Evolutionary conservation across 108 stramenopile species (phyloP).

Genomic region (Chaetoceros muelleri): DNA sequence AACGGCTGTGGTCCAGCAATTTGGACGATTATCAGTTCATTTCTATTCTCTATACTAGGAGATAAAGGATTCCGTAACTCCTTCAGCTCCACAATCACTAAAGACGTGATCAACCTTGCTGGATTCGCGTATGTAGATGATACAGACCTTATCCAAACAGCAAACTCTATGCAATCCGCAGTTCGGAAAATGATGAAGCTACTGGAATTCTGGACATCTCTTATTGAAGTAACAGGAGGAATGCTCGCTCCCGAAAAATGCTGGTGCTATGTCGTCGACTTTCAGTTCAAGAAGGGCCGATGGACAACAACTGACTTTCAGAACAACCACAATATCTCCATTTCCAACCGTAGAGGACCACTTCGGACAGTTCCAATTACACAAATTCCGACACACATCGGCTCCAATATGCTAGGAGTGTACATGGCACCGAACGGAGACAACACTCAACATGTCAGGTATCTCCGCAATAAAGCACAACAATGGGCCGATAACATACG

Average conservation of each 20-base stretch:
- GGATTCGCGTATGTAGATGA: conserved; percentile 22
- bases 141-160: conserved; percentile 7
- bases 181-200: not conserved
- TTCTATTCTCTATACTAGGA: conserved; percentile 9
- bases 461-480: no score
- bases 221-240: not conserved
- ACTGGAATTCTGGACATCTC: not conserved
- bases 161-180: not conserved
- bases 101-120: not conserved
- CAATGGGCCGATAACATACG: no score
- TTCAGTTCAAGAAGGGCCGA: not conserved
- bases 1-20: conserved; percentile 23
- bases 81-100: conserved; percentile 1
- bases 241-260: not conserved
- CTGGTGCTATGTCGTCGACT: not conserved
- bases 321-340: no score
- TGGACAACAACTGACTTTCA: not conserved
- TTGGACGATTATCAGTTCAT: conserved; percentile 20
- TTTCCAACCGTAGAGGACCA: no score
- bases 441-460: no score
- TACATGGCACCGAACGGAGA: no score
- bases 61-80: conserved; percentile 3
- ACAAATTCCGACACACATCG: no score
- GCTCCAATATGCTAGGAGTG: no score
- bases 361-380: no score